Conservation (phyloP, 441 rosid species). For the Eutrema salsugineum region DNA sequence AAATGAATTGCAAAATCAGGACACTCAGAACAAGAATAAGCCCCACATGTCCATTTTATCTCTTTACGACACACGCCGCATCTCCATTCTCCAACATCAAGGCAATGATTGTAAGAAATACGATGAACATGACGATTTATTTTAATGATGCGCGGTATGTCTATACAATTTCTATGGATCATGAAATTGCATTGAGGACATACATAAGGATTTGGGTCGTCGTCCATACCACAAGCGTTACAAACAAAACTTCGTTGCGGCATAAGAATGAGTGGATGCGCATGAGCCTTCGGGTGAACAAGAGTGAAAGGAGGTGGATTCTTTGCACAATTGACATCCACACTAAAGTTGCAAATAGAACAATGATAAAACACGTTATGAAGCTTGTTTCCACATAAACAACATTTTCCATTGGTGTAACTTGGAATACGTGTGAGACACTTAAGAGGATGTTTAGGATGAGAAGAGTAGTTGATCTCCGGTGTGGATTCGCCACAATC, state of each 20-base stretch:
- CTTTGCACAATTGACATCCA: slow-evolving; percentile 5
- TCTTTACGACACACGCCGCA: slow-evolving; percentile 10
- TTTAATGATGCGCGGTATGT: slow-evolving; percentile 15
- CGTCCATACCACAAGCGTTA: slow-evolving; percentile 40
- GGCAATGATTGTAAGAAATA: background rate
- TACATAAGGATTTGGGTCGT: slow-evolving; percentile 51
- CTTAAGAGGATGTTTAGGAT: slow-evolving; percentile 14
- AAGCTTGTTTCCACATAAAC: background rate
- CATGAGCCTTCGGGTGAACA: background rate
- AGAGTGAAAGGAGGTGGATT: slow-evolving; percentile 11
- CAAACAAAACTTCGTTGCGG: slow-evolving; percentile 17
- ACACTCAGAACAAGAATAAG: slow-evolving; percentile 13
- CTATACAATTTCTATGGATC: slow-evolving; percentile 24
- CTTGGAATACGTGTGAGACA: background rate
- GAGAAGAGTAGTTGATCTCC: slow-evolving; percentile 6
- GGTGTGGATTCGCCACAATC: background rate
- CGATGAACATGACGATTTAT: slow-evolving; percentile 12
- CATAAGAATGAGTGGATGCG: slow-evolving; percentile 21
- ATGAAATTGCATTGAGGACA: slow-evolving; percentile 27
- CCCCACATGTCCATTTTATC: slow-evolving; percentile 4
- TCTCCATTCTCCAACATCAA: background rate
- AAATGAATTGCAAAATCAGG: background rate
- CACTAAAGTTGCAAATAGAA: slow-evolving; percentile 3
- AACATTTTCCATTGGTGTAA: background rate
- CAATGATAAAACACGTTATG: slow-evolving; percentile 9